Conservation (phyloP, 2,329 filamentous ascomycete species). For the Fusarium nodosum region DNA sequence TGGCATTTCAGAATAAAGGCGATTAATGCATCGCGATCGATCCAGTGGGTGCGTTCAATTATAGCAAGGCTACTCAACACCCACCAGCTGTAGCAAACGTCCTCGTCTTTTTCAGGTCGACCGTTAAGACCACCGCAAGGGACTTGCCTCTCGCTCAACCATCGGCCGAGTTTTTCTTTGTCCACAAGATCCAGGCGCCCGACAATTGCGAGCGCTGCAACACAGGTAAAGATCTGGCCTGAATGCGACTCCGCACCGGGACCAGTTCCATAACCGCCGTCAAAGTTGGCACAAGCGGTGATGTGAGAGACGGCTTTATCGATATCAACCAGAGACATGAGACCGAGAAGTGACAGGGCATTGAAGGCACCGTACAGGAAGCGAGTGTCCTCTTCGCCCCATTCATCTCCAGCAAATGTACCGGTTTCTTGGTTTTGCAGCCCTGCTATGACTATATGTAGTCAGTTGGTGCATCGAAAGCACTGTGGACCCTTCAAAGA, state of each 20-base stretch:
- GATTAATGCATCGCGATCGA: conserved; percentile 83
- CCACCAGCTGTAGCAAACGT: conserved; percentile 99
- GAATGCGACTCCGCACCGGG: conserved; percentile 95
- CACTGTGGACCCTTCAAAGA: conserved; percentile 20
- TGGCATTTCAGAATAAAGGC: conserved; percentile 90
- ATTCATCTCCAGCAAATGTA: conserved; percentile 93
- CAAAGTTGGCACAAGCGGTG: conserved; percentile 88
- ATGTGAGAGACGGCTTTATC: conserved; percentile 84
- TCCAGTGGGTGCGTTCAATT: conserved; percentile 91
- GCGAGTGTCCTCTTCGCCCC: conserved; percentile 95
- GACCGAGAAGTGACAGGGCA: conserved; percentile 84
- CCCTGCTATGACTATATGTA: conserved; percentile 75
- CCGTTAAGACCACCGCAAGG: conserved; percentile 92
- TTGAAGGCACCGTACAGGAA: conserved; percentile 94
- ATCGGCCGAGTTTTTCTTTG: conserved; percentile 83
- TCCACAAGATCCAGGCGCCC: conserved; percentile 85
- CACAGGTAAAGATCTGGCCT: conserved; percentile 95
- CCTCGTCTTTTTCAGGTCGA: conserved; percentile 92
- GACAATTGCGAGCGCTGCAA: conserved; percentile 88
- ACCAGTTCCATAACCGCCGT: conserved; percentile 90
- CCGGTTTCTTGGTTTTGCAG: conserved; percentile 86
- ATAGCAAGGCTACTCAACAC: conserved; percentile 92
- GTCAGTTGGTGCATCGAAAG: conserved; percentile 43
- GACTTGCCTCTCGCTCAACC: conserved; percentile 94
- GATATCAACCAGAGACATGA: conserved; percentile 81